phyloP scores from a whole-genome alignment of 2,329 filamentous ascomycete species.

The Sporothrix luriei region DNA sequence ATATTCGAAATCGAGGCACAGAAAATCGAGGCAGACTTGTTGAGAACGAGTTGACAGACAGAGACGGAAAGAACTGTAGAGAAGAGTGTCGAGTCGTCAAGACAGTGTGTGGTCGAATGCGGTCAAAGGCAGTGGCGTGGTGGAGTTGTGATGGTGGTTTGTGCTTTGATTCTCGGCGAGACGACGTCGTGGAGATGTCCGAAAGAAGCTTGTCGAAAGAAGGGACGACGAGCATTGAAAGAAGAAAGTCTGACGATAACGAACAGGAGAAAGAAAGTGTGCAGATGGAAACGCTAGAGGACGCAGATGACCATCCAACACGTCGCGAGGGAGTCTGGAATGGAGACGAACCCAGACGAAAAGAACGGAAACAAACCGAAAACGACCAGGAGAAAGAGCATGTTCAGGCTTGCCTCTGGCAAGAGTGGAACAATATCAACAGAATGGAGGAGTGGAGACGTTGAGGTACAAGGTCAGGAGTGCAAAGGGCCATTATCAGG shows the following conservation, averaged over 20 bases:
- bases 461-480: neutral
- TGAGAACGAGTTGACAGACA: neutral
- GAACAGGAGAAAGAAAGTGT: neutral
- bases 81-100: neutral
- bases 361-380: neutral
- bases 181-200: neutral
- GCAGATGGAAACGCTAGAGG: neutral
- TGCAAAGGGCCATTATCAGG: neutral
- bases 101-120: neutral
- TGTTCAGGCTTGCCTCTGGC: conserved; percentile 4
- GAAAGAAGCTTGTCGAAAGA: conserved; percentile 1
- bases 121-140: neutral
- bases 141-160: conserved; percentile 1
- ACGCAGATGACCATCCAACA: conserved; percentile 13
- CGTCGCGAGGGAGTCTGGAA: neutral
- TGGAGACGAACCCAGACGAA: neutral
- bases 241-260: neutral
- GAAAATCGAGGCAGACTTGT: neutral
- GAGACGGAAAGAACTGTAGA: neutral
- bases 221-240: neutral
- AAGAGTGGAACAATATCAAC: conserved; percentile 19
- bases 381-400: neutral
- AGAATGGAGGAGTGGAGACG: neutral
- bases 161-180: too few relatives aligned
- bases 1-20: conserved; percentile 34